phyloP scores from a whole-genome alignment of 352 stramenopile species.

The Phytophthora crassamura region DNA sequence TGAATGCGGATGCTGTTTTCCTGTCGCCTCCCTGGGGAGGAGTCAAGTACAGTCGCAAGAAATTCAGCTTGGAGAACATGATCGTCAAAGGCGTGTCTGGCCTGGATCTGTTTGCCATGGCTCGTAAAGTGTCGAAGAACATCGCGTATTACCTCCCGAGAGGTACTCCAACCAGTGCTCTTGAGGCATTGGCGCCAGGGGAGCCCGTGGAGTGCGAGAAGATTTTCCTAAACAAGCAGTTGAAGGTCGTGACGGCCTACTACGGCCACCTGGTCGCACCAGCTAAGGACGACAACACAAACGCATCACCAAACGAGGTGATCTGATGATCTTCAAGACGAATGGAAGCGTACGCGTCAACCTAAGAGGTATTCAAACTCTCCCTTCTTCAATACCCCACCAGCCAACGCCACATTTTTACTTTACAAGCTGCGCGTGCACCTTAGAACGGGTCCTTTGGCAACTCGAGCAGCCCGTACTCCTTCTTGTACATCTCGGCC shows the following conservation, averaged over 20 bases:
- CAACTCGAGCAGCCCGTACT: slow-evolving; percentile 78
- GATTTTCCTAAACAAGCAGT: slow-evolving; percentile 80
- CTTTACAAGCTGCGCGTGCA: slow-evolving; percentile 7
- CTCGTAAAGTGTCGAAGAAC: slow-evolving; percentile 66
- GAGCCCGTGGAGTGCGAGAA: slow-evolving; percentile 79
- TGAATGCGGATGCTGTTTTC: slow-evolving; percentile 90
- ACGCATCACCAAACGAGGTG: slow-evolving; percentile 9
- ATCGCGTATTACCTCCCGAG: slow-evolving; percentile 87
- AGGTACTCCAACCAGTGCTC: slow-evolving; percentile 57
- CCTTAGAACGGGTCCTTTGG: slow-evolving; percentile 70
- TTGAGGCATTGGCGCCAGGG: slow-evolving; percentile 55
- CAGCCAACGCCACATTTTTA: slow-evolving; percentile 19
- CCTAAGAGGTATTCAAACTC: slow-evolving; percentile 2
- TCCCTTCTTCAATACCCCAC: background rate
- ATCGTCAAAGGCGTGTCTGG: slow-evolving; percentile 65
- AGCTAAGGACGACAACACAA: slow-evolving; percentile 12
- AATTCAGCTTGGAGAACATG: slow-evolving; percentile 74
- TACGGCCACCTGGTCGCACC: slow-evolving; percentile 64
- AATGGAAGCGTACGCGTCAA: background rate
- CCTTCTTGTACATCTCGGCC: slow-evolving; percentile 92
- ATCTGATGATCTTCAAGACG: background rate
- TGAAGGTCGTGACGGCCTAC: slow-evolving; percentile 86
- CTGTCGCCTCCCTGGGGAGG: slow-evolving; percentile 93
- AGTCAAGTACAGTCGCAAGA: slow-evolving; percentile 71
- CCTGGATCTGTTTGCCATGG: slow-evolving; percentile 67